phyloP scores from a whole-genome alignment of 495 filamentous ascomycete species.

The Penicillium egyptiacum region DNA sequence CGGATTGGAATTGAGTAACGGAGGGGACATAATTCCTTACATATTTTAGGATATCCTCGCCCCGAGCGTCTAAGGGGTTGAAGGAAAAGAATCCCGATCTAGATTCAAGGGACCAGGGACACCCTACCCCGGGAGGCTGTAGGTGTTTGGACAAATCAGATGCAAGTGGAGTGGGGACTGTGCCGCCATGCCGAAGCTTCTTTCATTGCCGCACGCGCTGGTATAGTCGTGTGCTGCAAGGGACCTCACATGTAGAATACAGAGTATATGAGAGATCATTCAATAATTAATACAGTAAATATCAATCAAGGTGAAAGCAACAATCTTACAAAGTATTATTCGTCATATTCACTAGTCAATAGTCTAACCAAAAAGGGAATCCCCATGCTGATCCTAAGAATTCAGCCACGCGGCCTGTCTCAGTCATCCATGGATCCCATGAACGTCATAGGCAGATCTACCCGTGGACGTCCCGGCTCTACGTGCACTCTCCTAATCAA shows the following conservation, averaged over 20 bases:
- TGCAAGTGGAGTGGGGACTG: constrained; percentile 1
- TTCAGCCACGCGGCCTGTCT: neutral
- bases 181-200: constrained; percentile 6
- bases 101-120: neutral
- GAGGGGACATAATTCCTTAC: constrained; percentile 1
- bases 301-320: neutral
- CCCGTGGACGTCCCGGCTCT: no score
- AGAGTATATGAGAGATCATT: neutral
- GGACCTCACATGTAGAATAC: neutral
- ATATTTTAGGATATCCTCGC: constrained; percentile 6
- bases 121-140: neutral
- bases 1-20: neutral
- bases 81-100: constrained; percentile 1
- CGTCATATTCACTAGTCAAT: no score
- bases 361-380: neutral
- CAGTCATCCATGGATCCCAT: neutral
- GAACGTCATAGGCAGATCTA: neutral
- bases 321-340: neutral
- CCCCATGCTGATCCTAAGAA: neutral
- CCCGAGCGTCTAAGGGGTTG: neutral
- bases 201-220: neutral
- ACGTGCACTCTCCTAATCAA: neutral
- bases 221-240: neutral
- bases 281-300: neutral
- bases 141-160: neutral